Percentiles rank a stretch among this genome's conserved stretches.
Conservation (phyloP, 768 basidiomycete genomes). For the Crepidotus variabilis region DNA sequence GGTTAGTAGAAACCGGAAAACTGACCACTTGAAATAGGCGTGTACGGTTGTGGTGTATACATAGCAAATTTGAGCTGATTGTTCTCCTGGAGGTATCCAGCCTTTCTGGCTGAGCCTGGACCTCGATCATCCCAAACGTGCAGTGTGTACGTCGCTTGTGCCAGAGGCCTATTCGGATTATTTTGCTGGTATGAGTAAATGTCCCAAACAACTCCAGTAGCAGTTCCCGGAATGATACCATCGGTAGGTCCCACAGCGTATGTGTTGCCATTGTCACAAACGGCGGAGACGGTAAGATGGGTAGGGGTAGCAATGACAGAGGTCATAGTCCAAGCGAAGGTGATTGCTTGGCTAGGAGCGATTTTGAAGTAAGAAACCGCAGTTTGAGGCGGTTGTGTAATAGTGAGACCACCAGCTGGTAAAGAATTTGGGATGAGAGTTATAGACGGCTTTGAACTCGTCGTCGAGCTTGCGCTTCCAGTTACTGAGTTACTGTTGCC, state of each 20-base stretch:
- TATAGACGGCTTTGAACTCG: constrained; percentile 4
- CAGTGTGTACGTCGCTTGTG: constrained; percentile 72
- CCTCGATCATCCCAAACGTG: constrained; percentile 83
- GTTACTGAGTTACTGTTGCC: not conserved
- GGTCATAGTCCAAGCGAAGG: constrained; percentile 91
- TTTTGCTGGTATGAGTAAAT: constrained; percentile 67
- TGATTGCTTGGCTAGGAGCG: constrained; percentile 66
- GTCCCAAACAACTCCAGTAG: constrained; percentile 78
- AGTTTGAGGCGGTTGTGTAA: constrained; percentile 80
- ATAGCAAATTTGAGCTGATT: constrained; percentile 75
- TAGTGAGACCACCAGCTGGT: constrained; percentile 60
- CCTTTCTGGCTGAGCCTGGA: constrained; percentile 47
- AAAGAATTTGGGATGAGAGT: constrained; percentile 23
- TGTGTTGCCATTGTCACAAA: constrained; percentile 84
- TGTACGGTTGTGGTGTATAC: constrained; percentile 76
- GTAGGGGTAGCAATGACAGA: constrained; percentile 67
- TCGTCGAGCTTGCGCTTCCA: constrained; percentile 6
- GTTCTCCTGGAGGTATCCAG: constrained; percentile 70
- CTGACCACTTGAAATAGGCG: constrained; percentile 43
- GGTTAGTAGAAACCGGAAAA: not conserved
- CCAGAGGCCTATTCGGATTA: constrained; percentile 62
- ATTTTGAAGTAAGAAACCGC: constrained; percentile 89
- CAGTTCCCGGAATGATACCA: constrained; percentile 66
- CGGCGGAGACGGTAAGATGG: constrained; percentile 74
- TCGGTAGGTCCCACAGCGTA: constrained; percentile 82